Conservation (phyloP, 1,284 basidiomycete genomes). For the Megacollybia platyphylla region DNA sequence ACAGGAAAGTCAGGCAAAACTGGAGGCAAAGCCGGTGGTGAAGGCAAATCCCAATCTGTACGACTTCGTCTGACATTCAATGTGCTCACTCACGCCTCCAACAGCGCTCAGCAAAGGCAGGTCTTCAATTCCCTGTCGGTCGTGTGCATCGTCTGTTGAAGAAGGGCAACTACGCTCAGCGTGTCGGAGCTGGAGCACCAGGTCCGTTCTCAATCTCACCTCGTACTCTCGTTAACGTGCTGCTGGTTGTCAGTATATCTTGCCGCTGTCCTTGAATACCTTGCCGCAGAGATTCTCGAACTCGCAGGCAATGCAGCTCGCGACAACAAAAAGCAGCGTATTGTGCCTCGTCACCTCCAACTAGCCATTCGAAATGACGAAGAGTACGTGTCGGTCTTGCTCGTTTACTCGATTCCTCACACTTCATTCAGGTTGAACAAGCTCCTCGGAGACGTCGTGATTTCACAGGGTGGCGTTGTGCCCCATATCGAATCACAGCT, state of each 20-base stretch:
- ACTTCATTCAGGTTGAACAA: constrained; percentile 37
- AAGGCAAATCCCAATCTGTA: constrained; percentile 56
- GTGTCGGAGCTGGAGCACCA: constrained; percentile 59
- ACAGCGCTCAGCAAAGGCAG: constrained; percentile 9
- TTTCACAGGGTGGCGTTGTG: constrained; percentile 88
- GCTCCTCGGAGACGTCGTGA: constrained; percentile 72
- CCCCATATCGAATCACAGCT: constrained; percentile 34
- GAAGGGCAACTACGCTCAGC: constrained; percentile 41
- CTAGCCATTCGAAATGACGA: constrained; percentile 84
- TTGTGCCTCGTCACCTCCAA: constrained; percentile 82
- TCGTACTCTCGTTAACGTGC: background rate
- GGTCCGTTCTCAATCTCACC: constrained; percentile 27
- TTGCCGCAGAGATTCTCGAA: constrained; percentile 84
- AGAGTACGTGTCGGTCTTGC: constrained; percentile 29
- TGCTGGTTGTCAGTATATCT: constrained; percentile 52
- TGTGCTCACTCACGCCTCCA: background rate
- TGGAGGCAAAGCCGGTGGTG: constrained; percentile 42
- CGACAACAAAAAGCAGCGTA: constrained; percentile 82
- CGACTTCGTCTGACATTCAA: constrained; percentile 14
- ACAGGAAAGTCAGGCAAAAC: constrained; percentile 47
- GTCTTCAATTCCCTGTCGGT: constrained; percentile 60
- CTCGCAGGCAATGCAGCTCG: constrained; percentile 78
- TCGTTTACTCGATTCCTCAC: constrained; percentile 5
- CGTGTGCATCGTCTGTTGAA: constrained; percentile 70
- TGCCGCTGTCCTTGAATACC: constrained; percentile 68